Percentiles rank a stretch among this genome's conserved stretches.
Conservation (phyloP, 371 early-diverging fungal genomes). For the Mucor irregularis region DNA sequence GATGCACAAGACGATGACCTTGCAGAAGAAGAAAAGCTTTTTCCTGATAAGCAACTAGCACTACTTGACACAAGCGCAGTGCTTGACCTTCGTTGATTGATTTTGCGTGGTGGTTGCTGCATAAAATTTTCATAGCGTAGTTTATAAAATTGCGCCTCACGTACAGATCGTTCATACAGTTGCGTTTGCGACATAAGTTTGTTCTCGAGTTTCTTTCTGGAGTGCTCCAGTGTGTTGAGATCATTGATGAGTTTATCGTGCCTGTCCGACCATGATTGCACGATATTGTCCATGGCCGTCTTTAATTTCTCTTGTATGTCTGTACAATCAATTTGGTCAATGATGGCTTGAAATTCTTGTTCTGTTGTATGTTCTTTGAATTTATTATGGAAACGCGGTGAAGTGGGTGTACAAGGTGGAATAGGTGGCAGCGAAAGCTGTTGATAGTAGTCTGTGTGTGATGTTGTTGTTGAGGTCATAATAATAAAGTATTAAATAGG, state of each 20-base stretch:
- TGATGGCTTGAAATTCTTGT: neutral
- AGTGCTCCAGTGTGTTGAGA: conserved; percentile 6
- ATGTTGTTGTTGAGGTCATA: neutral
- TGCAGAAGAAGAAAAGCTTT: conserved; percentile 11
- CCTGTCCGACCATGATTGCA: conserved; percentile 12
- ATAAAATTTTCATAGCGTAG: conserved; percentile 4
- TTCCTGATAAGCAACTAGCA: conserved; percentile 12
- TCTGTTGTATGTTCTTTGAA: conserved; percentile 1
- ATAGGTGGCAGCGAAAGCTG: conserved; percentile 14
- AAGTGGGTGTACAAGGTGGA: neutral
- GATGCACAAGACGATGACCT: conserved; percentile 12
- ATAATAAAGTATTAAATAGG: too few species aligned
- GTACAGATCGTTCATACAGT: conserved; percentile 5
- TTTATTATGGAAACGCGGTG: neutral
- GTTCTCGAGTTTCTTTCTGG: neutral
- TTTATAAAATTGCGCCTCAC: conserved; percentile 14
- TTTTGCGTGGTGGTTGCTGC: neutral
- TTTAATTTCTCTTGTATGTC: conserved; percentile 11
- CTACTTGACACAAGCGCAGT: conserved; percentile 2
- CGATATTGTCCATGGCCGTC: conserved; percentile 6
- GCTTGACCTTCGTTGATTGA: conserved; percentile 5
- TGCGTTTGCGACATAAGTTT: conserved; percentile 9
- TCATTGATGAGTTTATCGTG: conserved; percentile 15
- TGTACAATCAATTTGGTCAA: conserved; percentile 7
- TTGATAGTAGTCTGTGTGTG: conserved; percentile 7